Evolutionary conservation across 148 eudicot genomes (phyloP), one percentile per base, ranked within the genome.

Genomic region (Linanthus parryae): DNA sequence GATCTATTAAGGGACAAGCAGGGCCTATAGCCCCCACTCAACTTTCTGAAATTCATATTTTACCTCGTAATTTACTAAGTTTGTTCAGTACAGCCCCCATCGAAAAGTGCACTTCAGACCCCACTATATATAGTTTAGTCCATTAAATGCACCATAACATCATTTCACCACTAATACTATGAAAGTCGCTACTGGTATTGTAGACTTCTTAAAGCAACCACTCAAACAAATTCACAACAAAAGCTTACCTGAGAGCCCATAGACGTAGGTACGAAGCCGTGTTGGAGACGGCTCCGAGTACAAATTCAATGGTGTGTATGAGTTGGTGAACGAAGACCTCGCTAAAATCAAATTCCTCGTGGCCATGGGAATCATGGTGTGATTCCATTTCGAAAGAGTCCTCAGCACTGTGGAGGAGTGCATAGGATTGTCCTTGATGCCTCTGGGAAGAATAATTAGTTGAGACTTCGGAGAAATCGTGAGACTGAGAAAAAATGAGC

Each of bases 191-290:
- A n/a, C n/a, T n/a, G n/a, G n/a, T n/a, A n/a, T n/a, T n/a, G n/a
- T n/a, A n/a, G n/a, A n/a, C n/a, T n/a, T n/a, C n/a, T n/a, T n/a
- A n/a, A n/a, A n/a, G n/a, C n/a, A n/a, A n/a, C n/a, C n/a, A n/a
- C n/a, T n/a, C n/a, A n/a, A n/a, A n/a, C n/a, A n/a, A n/a, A n/a
- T n/a, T n/a, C n/a, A n/a, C n/a, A n/a, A n/a, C n/a, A n/a, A n/a
- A n/a, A n/a, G 15, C 69, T 12, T 60, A 81, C 96, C 96, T 88
- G 52, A 88, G 92, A 21, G 96, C 96, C 96, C 96, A 88, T 44
- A 88, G 59, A 46, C 96, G 87, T 22, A 88, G 70, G 66, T 88
- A 88, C 19, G 92, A 88, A 64, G 96, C 96, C 28, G 96, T 88
- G 48, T 87, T 87, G 20, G 96, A 87, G 51, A 87, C 92, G 48